phyloP scores from a whole-genome alignment of 2,329 filamentous ascomycete species.

The Immersiporthe knoxdaviesiana region DNA sequence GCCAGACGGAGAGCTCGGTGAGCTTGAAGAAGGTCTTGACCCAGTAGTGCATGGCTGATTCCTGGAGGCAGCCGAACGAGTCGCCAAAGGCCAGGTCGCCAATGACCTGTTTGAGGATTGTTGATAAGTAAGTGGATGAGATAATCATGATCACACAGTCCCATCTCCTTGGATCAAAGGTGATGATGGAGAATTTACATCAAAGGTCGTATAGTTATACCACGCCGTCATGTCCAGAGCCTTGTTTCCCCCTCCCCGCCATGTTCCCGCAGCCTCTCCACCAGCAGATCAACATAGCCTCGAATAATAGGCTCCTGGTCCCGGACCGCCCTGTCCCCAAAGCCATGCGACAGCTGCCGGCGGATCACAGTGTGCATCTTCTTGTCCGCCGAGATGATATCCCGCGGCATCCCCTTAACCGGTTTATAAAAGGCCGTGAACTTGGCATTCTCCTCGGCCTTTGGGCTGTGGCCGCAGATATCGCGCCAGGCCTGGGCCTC shows the following conservation, averaged over 20 bases:
- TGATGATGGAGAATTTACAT: background rate
- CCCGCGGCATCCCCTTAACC: slow-evolving; percentile 28
- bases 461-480: slow-evolving; percentile 35
- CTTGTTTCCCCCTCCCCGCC: slow-evolving; percentile 20
- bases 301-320: slow-evolving; percentile 29
- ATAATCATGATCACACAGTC: no score
- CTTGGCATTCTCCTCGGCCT: slow-evolving; percentile 30
- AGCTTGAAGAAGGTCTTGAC: slow-evolving; percentile 31
- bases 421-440: slow-evolving; percentile 22
- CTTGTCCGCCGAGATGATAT: slow-evolving; percentile 22
- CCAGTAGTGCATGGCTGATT: slow-evolving; percentile 4
- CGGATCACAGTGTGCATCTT: slow-evolving; percentile 29
- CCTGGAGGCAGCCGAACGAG: slow-evolving; percentile 12
- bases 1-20: slow-evolving; percentile 3
- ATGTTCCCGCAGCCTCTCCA: slow-evolving; percentile 23
- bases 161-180: no score
- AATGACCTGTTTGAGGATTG: slow-evolving; percentile 4
- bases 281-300: slow-evolving; percentile 29
- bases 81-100: slow-evolving; percentile 18
- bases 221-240: slow-evolving; percentile 32
- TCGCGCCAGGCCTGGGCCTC: slow-evolving; percentile 40
- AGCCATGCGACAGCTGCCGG: slow-evolving; percentile 31
- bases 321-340: slow-evolving; percentile 30
- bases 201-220: slow-evolving; percentile 38
- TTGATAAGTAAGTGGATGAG: no score